These are phyloP conservation scores for Linum trigynum DNA, from an alignment of 345 rosid genomes.

Conservation along the genomic window DNA sequence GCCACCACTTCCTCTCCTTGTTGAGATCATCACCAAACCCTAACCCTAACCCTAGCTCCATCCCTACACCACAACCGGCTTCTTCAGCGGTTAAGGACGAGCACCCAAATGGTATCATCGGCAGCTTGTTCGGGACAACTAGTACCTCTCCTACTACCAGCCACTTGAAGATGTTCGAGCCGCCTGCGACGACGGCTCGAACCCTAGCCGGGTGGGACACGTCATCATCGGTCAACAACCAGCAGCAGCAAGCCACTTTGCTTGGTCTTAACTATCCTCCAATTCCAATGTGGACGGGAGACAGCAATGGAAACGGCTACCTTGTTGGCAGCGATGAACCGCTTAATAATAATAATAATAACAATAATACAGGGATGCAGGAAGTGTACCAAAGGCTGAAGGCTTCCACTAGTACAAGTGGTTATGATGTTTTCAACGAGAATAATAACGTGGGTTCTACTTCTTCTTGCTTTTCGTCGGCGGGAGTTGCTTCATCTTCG, in stretches of 20 bases:
- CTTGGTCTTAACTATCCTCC: too few species aligned
- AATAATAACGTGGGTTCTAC: conserved; percentile 25
- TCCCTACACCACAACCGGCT: conserved; percentile 10
- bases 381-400: too few species aligned
- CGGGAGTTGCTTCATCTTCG: conserved; percentile 22
- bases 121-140: conserved; percentile 25
- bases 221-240: conserved; percentile 40
- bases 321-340: conserved; percentile 25
- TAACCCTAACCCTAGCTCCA: conserved; percentile 28
- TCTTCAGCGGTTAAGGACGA: conserved; percentile 32
- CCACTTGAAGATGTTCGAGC: conserved; percentile 12
- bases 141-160: conserved; percentile 4
- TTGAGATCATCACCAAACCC: conserved; percentile 37
- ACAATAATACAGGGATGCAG: too few species aligned
- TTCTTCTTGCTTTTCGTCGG: conserved; percentile 9
- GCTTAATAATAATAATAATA: conserved; percentile 4
- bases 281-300: too few species aligned
- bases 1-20: conserved; percentile 43
- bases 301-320: conserved; percentile 19
- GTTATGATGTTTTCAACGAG: conserved; percentile 15
- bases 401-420: neutral
- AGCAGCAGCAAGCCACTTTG: conserved; percentile 19
- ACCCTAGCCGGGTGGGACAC: conserved; percentile 31
- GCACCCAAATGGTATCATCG: neutral
- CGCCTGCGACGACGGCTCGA: conserved; percentile 20